These are phyloP conservation scores for Pouteria glomerata DNA, from an alignment of 148 eudicot species.

Conservation along the genomic window DNA sequence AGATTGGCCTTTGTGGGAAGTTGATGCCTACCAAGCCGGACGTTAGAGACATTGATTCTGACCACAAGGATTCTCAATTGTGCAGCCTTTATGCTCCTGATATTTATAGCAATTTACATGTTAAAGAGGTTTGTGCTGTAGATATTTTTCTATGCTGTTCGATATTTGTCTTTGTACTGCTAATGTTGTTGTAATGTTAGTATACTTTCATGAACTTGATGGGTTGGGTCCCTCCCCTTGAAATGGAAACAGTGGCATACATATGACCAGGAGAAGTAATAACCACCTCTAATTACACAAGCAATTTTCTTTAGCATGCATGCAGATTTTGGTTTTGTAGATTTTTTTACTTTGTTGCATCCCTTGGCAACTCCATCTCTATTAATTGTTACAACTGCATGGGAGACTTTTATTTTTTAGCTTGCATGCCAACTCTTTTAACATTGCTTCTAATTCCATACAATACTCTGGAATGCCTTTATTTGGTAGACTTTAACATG, in stretches of 20 bases:
- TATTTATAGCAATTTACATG: slow-evolving; percentile 52
- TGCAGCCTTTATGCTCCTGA: slow-evolving; percentile 70
- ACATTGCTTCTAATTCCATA: neutral
- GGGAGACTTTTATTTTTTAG: neutral
- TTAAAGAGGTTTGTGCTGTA: slow-evolving; percentile 54
- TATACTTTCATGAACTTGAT: neutral
- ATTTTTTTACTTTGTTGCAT: neutral
- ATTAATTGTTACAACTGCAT: neutral
- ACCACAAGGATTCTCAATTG: slow-evolving; percentile 61
- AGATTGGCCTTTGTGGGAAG: slow-evolving; percentile 22
- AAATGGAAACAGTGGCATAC: neutral
- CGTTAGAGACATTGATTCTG: slow-evolving; percentile 56
- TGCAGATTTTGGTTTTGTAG: neutral
- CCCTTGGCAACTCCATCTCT: neutral
- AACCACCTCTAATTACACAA: neutral
- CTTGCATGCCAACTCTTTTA: neutral
- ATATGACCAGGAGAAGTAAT: neutral
- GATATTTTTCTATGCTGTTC: neutral
- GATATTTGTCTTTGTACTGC: neutral
- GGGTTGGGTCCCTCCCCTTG: neutral
- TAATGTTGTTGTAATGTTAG: neutral
- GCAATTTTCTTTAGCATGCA: neutral
- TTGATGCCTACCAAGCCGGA: slow-evolving; percentile 29
- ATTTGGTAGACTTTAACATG: neutral
- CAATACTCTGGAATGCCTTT: neutral